Evolutionary conservation across 768 basidiomycete species (phyloP), one percentile per base, ranked within the genome.

Genomic region (Botryobasidium botryosum): DNA sequence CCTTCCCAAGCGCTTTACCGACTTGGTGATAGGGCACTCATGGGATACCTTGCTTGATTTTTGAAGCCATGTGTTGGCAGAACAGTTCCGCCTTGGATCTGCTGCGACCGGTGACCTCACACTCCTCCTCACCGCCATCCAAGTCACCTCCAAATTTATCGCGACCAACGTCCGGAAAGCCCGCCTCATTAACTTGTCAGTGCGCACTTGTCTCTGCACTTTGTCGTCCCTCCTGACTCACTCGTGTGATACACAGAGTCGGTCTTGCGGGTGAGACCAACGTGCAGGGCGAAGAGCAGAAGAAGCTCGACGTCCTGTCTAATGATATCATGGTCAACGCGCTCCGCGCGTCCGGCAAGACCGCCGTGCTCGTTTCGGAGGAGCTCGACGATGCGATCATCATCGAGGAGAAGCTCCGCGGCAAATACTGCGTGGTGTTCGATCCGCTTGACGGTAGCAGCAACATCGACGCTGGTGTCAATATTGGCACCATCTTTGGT

Each of bases 241-340:
- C 13, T 1, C 37, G n/a, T 27, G 27, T 36, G 36, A n/a, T 23
- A 33, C 6, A 10, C 56, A 92, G 90, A n/a, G 81, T 99, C 52
- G 94, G 94, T 26, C 71, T 92, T 18, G 94, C 94, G 13, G 94
- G 94, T 13, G 88, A 91, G 58, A 84, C 84, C 23, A 99, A 99
- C 58, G 80, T 91, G 6, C 87, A 91, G 63, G 94, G 94, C 18
- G 94, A 97, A 61, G 94, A 97, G 58, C 94, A 99, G 70, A 99
- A 99, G 72, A 99, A 99, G 65, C 72, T 99, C 43, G 91, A 94
- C 57, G 79, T 94, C n/a, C 68, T 94, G 26, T 83, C 88, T 12
- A 96, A 99, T 60, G 91, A 99, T 60, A 99, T 99, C 70, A 97
- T 99, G 94, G 74, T 97, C 55, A 96, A 96, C 57, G 80, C 91